These are phyloP conservation scores for Tetrapyrgos nigripes DNA, from an alignment of 1,284 basidiomycete species.

Conservation along the genomic window DNA sequence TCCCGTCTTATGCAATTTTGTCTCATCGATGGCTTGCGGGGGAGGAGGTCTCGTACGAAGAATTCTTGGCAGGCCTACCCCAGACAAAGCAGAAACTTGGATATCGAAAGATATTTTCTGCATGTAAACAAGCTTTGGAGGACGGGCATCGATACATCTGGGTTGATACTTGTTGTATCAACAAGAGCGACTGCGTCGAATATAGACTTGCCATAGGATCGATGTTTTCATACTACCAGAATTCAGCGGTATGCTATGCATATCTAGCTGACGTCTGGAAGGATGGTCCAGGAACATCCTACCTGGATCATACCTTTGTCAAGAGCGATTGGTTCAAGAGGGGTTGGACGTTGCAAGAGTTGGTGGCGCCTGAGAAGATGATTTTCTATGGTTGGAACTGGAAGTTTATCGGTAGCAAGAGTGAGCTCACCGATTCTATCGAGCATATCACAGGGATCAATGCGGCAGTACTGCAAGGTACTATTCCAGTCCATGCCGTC, in stretches of 20 bases:
- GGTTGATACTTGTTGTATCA: not conserved
- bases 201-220: not conserved
- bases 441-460: not conserved
- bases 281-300: not conserved
- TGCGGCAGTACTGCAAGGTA: not conserved
- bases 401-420: not conserved
- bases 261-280: not conserved
- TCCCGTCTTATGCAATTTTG: not conserved
- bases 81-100: not conserved
- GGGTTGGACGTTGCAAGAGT: not conserved
- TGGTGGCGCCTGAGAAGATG: not conserved
- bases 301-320: too few species aligned
- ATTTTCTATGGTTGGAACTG: not conserved
- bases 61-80: too few species aligned
- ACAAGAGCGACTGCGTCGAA: not conserved
- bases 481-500: not conserved
- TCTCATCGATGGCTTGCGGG: not conserved
- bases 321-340: not conserved
- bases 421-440: not conserved
- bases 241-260: not conserved
- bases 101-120: not conserved
- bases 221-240: not conserved
- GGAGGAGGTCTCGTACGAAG: not conserved
- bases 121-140: not conserved
- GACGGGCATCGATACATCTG: not conserved